phyloP scores from a whole-genome alignment of 139 green algal species.

The Chlamydomonas eustigma region DNA sequence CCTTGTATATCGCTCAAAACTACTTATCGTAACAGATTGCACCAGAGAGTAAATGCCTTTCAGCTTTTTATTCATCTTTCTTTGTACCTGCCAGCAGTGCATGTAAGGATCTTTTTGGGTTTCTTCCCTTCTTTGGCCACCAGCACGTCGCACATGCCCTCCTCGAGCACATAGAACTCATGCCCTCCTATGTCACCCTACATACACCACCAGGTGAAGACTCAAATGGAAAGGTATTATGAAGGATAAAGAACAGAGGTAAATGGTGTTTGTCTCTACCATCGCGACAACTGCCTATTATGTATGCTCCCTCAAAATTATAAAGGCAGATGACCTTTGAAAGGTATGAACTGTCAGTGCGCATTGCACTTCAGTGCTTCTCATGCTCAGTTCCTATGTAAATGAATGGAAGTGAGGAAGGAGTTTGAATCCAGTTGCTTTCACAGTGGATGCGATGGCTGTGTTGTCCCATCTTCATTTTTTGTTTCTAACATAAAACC shows the following conservation, averaged over 20 bases:
- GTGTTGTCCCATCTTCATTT: background rate
- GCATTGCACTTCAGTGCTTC: too few relatives aligned
- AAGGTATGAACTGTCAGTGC: background rate
- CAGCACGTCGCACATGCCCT: constrained; percentile 43
- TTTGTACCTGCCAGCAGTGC: constrained; percentile 35
- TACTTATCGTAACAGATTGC: too few relatives aligned
- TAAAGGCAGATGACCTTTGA: background rate
- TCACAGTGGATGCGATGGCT: background rate
- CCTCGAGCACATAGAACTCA: constrained; percentile 56
- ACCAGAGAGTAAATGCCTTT: too few relatives aligned
- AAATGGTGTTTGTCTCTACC: background rate
- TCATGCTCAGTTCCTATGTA: too few relatives aligned
- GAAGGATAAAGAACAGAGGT: background rate
- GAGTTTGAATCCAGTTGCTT: background rate
- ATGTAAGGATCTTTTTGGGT: constrained; percentile 30
- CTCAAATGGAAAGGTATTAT: background rate
- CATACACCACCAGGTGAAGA: background rate
- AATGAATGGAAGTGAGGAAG: background rate
- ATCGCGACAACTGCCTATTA: background rate
- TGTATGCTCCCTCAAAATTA: background rate
- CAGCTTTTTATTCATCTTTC: too few relatives aligned
- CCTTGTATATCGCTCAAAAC: too few relatives aligned
- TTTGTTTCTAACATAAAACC: background rate
- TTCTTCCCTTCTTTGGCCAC: constrained; percentile 16
- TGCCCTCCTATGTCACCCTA: constrained; percentile 38